Conservation (phyloP, 768 basidiomycete genomes). For the Kwoniella dejecticola region DNA sequence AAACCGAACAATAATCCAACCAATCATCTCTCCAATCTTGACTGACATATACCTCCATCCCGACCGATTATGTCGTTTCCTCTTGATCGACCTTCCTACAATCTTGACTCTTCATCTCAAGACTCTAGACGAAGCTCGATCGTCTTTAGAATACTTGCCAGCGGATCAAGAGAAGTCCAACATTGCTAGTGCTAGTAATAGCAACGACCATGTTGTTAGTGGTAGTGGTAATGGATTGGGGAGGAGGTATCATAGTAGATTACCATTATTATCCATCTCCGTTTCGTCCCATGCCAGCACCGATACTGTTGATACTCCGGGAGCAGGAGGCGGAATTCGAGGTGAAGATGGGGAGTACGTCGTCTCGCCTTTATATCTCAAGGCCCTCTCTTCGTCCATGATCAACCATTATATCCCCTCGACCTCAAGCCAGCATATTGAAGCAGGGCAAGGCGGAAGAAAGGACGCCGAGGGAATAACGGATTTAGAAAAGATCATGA, state of each 20-base stretch:
- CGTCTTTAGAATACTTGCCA: constrained; percentile 2
- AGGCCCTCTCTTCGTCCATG: constrained; percentile 65
- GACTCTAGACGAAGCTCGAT: constrained; percentile 30
- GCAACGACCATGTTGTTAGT: too few species aligned
- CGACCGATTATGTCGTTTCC: constrained; percentile 25
- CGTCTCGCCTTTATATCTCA: constrained; percentile 42
- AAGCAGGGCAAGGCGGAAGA: constrained; percentile 54
- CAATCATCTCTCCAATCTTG: constrained; percentile 35
- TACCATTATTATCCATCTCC: constrained; percentile 35
- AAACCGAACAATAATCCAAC: constrained; percentile 26
- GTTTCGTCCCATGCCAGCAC: not conserved
- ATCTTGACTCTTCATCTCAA: constrained; percentile 35
- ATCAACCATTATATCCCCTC: constrained; percentile 71
- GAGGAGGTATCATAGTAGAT: constrained; percentile 30
- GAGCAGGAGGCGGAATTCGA: too few species aligned
- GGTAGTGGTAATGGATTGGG: not conserved
- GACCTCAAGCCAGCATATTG: too few species aligned
- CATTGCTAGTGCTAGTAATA: not conserved
- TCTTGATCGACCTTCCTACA: constrained; percentile 39
- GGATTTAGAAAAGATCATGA: constrained; percentile 70
- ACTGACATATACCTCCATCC: constrained; percentile 20
- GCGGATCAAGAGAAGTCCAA: not conserved
- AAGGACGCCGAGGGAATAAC: not conserved
- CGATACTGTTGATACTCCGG: too few species aligned
- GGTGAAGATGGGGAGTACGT: constrained; percentile 17